Base-by-base conservation (phyloP, 208 protist species). In the Trypanosoma mega region DNA sequence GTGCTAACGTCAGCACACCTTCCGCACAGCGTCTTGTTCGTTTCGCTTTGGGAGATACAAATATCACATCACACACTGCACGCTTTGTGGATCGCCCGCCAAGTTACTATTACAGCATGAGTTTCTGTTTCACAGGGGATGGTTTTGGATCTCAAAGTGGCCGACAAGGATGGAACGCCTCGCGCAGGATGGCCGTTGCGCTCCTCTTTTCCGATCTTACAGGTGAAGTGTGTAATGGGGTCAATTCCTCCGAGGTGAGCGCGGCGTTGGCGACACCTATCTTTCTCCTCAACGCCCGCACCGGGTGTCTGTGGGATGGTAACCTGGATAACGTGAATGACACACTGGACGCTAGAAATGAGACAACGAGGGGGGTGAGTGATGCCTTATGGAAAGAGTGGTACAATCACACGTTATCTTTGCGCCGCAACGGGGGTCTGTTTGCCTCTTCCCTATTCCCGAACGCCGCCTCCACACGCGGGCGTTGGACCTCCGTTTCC, bases 221-320 rank as follows among this genome's bases (percentile, higher is more conserved):
- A 64, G 84, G 83, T 24, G 47, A 68, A 3, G 56, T 65, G 21
- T 90, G 83, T 58, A 60, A 71, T 55, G 74, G 79, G 1, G 53
- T 53, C 14, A 53, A 52, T 34, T 43, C 52, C 29, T 29, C 43
- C 18, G n/a, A 18, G 18, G 31, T 45, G 30, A 45, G 50, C 43
- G 29, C 43, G 9, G 20, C 44, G 24, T 68, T 84, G 14, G 85
- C 75, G 1, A 41, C 72, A 31, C 80, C 78, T 18, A 66, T 86
- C 18, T 81, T 92, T 46, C 37, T 92, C 0, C 0, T 88, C 20
- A 74, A 81, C 52, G 54, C 85, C 8, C 30, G 63, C 21, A 66
- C 43, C 2, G 70, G 69, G 12, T 51, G 49, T 46, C 49, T 85
- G 1, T 78, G 65, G 70, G 50, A 58, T 5, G 8, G 46, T 41